These are phyloP conservation scores for Glonium stellatum DNA, from an alignment of 495 filamentous ascomycete genomes.

Conservation along the genomic window DNA sequence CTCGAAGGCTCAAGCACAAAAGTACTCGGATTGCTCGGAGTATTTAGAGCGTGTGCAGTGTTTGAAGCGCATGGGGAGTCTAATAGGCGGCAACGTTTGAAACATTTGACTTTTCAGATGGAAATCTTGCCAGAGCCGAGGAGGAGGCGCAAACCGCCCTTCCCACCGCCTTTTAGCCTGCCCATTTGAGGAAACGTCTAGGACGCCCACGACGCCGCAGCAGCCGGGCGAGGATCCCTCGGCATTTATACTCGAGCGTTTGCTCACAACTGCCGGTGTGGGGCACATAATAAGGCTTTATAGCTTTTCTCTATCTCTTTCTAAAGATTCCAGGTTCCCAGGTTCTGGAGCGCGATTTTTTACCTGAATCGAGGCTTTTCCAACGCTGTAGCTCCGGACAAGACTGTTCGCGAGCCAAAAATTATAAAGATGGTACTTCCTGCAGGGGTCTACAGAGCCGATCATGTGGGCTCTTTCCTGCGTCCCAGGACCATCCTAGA, in stretches of 20 bases:
- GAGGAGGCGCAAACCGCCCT: too few relatives aligned
- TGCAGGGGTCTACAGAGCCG: constrained; percentile 27
- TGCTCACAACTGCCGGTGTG: constrained; percentile 21
- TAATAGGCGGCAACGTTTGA: too few relatives aligned
- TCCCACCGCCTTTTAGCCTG: too few relatives aligned
- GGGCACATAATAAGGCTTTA: constrained; percentile 10
- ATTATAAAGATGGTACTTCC: constrained; percentile 23
- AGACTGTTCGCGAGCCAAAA: not conserved
- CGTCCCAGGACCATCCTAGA: constrained; percentile 25
- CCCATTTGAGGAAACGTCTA: too few relatives aligned
- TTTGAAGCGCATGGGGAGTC: too few relatives aligned
- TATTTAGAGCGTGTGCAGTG: too few relatives aligned
- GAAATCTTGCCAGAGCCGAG: too few relatives aligned
- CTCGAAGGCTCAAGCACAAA: too few relatives aligned
- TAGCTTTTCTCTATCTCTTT: constrained; percentile 7
- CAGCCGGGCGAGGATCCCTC: not conserved
- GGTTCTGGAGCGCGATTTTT: not conserved
- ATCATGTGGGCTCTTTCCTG: constrained; percentile 33
- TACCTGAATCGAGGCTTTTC: not conserved
- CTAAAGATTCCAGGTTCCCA: not conserved
- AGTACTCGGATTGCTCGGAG: too few relatives aligned
- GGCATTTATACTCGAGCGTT: constrained; percentile 4
- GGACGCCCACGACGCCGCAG: too few relatives aligned
- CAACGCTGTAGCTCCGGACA: not conserved
- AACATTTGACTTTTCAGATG: too few relatives aligned